Evolutionary conservation across 2,329 filamentous ascomycete species (phyloP).

Genomic region (Colletotrichum lini): DNA sequence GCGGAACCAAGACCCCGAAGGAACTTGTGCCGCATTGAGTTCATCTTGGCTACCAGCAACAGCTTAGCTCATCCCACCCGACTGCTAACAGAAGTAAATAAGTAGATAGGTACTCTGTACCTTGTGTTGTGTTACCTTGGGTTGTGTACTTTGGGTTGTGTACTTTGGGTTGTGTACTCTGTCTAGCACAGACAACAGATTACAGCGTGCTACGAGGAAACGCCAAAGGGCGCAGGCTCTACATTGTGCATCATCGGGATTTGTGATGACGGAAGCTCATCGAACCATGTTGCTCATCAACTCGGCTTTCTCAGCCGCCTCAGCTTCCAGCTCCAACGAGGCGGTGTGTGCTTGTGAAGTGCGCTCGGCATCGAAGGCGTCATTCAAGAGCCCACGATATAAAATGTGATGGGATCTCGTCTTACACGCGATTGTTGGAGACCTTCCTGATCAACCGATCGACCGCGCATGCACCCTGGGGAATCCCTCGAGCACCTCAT

Average conservation of each 20-base stretch:
- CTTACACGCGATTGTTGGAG: not conserved
- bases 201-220: not conserved
- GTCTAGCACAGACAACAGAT: not conserved
- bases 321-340: slow-evolving; percentile 1
- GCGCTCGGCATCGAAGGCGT: slow-evolving; percentile 32
- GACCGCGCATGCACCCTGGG: slow-evolving; percentile 13
- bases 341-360: slow-evolving; percentile 13
- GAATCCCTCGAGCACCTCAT: slow-evolving; percentile 13
- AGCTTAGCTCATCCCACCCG: not conserved
- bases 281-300: slow-evolving; percentile 36
- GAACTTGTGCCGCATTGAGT: not conserved
- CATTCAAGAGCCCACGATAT: slow-evolving; percentile 30
- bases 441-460: slow-evolving; percentile 35
- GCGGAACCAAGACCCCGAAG: slow-evolving; percentile 27
- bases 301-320: slow-evolving; percentile 24
- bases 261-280: slow-evolving; percentile 41
- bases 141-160: too few species aligned
- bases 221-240: slow-evolving; percentile 18
- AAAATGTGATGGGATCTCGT: slow-evolving; percentile 23
- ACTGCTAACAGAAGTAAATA: not conserved
- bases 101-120: too few species aligned
- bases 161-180: too few species aligned
- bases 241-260: slow-evolving; percentile 37
- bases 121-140: too few species aligned
- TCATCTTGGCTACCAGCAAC: not conserved